These are phyloP conservation scores for Mucor irregularis DNA, from an alignment of 371 early-diverging fungal species.

Conservation along the genomic window DNA sequence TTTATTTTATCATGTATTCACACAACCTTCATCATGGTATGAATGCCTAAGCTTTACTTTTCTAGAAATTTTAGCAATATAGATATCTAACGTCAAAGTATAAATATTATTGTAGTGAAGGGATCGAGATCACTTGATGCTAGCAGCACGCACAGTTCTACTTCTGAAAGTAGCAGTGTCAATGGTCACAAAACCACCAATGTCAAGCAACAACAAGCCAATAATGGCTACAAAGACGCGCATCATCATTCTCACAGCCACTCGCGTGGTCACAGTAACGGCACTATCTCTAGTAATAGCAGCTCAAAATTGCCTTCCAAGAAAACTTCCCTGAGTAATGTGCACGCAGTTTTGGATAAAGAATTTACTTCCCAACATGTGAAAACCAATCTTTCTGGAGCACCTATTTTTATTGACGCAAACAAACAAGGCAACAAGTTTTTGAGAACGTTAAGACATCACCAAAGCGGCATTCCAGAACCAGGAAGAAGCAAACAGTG, in stretches of 20 bases:
- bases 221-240: background rate
- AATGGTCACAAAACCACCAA: background rate
- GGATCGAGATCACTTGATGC: conserved; percentile 13
- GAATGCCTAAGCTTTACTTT: too few relatives aligned
- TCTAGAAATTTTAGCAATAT: background rate
- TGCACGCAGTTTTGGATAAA: background rate
- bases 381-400: conserved; percentile 5
- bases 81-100: background rate
- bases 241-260: background rate
- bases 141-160: background rate
- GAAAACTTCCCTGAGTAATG: background rate
- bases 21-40: background rate
- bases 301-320: background rate
- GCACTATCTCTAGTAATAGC: background rate
- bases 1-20: background rate
- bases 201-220: conserved; percentile 4
- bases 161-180: conserved; percentile 3
- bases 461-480: conserved; percentile 10
- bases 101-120: conserved; percentile 5
- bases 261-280: background rate
- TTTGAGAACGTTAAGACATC: background rate
- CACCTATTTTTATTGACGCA: conserved; percentile 8
- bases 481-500: conserved; percentile 12
- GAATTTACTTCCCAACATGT: conserved; percentile 3
- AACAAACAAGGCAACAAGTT: background rate